Evolutionary conservation across 495 filamentous ascomycete genomes (phyloP), one percentile per base, ranked within the genome.

Genomic region (Pseudevernia furfuracea): DNA sequence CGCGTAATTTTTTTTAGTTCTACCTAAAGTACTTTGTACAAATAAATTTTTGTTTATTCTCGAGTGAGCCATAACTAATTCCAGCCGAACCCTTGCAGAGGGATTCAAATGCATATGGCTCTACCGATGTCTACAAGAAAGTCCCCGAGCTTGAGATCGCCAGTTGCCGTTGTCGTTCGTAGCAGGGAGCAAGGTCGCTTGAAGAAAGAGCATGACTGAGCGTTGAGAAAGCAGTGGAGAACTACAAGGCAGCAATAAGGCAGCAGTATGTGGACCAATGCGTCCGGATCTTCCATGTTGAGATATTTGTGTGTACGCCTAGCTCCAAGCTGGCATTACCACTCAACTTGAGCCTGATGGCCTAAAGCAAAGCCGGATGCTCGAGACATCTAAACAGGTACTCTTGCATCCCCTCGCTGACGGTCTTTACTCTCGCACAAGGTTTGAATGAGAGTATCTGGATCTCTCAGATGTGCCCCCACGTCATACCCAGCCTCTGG

Each of bases 401-500:
- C 28, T 53, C 49, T 19, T 32, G 25, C 15, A 53, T 53, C 25
- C 28, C 4, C 25, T 19, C 32, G 49, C 49, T 53, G 25, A 15
- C n/a, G n/a, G n/a, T n/a, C n/a, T n/a, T n/a, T n/a, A n/a, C n/a
- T n/a, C n/a, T n/a, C n/a, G n/a, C n/a, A n/a, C n/a, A n/a, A n/a
- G n/a, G n/a, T 43, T 8, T 15, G 9, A 6, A 4, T 7, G 28
- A 46, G 38, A n/a, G 39, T n/a, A 37, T 14, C 21, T 41, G 28
- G 17, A 38, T 23, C 30, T 37, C 60, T 62, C 60, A 62, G 1
- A 53, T 32, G 14, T 30, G 46, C 64, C 58, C 59, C 74, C 70
- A 80, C 19, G 64, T 71, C 80, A 83, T 82, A 1, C 81, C 80
- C 66, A 83, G 67, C 14, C 78, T 68, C 73, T 84, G 81, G 23